Conservation (phyloP, 805 yeast species). For the Ogataea degrootiae region DNA sequence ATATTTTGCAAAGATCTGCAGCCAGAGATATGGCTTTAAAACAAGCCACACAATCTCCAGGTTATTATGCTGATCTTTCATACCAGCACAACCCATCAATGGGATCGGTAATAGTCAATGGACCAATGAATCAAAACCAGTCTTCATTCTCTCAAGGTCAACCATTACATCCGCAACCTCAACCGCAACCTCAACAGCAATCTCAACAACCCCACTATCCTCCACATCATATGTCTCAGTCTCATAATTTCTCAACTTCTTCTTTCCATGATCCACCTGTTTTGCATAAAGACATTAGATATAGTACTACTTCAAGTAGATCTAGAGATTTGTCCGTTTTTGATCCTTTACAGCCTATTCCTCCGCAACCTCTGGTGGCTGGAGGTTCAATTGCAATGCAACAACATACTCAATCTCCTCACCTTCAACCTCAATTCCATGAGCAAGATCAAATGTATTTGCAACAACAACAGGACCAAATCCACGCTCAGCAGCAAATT, state of each 20-base stretch:
- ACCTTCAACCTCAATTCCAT: neutral
- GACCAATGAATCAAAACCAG: neutral
- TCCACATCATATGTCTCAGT: conserved; percentile 7
- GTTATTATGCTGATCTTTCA: conserved; percentile 13
- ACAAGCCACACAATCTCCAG: conserved; percentile 16
- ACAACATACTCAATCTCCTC: neutral
- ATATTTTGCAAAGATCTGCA: conserved; percentile 29
- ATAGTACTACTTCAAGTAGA: conserved; percentile 24
- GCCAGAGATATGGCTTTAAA: conserved; percentile 28
- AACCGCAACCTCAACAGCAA: conserved; percentile 5
- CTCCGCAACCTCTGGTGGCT: neutral
- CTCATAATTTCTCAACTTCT: conserved; percentile 1
- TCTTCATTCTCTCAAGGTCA: conserved; percentile 8
- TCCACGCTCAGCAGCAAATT: conserved; percentile 2
- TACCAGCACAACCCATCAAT: conserved; percentile 4
- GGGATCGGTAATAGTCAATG: neutral
- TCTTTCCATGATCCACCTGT: conserved; percentile 20
- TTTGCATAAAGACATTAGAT: conserved; percentile 29
- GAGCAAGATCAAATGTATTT: neutral
- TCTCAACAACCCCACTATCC: conserved; percentile 5
- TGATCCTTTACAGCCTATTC: conserved; percentile 29
- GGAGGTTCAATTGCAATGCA: neutral
- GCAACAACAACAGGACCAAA: neutral
- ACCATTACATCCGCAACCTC: conserved; percentile 12
- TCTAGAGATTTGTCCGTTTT: conserved; percentile 38